phyloP scores from a whole-genome alignment of 192 early-diverging fungal species.

The Podila verticillata region DNA sequence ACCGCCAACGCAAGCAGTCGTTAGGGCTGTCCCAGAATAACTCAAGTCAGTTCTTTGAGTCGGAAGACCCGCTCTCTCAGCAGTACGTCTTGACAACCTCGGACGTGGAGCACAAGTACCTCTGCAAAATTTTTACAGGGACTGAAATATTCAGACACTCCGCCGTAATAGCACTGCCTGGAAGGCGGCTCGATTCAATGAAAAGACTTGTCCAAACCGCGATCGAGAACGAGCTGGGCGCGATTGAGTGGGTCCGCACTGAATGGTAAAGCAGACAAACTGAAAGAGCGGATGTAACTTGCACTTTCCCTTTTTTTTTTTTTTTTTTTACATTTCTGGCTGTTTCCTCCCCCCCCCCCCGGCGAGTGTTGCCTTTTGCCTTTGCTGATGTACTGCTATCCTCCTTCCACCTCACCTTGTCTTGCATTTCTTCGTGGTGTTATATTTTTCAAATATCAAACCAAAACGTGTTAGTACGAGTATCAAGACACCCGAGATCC shows the following conservation, averaged over 20 bases:
- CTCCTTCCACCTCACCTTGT: too few relatives aligned
- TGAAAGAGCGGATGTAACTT: neutral
- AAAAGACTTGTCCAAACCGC: slow-evolving; percentile 11
- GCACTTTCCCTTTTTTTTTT: neutral
- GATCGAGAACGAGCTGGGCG: slow-evolving; percentile 32
- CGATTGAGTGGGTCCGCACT: slow-evolving; percentile 9
- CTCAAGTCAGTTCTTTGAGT: neutral
- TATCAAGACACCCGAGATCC: neutral
- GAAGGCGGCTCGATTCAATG: neutral
- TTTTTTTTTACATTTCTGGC: too few relatives aligned
- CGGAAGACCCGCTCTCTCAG: slow-evolving; percentile 13
- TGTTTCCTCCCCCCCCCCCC: too few relatives aligned
- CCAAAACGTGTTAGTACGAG: neutral
- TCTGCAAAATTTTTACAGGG: slow-evolving; percentile 19
- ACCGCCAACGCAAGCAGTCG: neutral
- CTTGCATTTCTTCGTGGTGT: neutral
- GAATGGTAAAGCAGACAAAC: slow-evolving; percentile 8
- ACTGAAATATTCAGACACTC: slow-evolving; percentile 8
- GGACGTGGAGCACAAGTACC: neutral
- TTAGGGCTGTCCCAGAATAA: neutral
- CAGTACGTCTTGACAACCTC: slow-evolving; percentile 10
- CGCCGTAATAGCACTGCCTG: neutral
- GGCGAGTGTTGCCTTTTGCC: neutral
- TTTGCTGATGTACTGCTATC: neutral
- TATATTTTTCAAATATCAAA: too few relatives aligned